Evolutionary conservation across 176 grass and related monocot species (phyloP).

Genomic region (barley (Hordeum vulgare)): DNA sequence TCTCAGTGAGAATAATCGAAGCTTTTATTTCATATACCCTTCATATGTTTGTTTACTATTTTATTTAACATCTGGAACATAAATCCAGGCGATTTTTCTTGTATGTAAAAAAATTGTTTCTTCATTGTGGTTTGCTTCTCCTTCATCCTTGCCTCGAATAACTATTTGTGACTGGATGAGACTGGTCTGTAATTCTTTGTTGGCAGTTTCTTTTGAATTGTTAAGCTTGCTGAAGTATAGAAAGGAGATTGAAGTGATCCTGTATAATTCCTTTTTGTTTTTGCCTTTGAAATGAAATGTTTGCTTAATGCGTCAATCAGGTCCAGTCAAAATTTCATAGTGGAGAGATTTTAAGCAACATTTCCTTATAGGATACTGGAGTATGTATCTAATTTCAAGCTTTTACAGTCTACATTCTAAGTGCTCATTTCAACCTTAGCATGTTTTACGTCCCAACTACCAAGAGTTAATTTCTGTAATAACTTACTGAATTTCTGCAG

Average conservation of each 20-base stretch:
- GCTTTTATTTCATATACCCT: neutral
- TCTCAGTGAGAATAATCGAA: neutral
- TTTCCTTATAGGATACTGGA: neutral
- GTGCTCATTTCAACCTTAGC: neutral
- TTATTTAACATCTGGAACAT: neutral
- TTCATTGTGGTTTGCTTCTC: neutral
- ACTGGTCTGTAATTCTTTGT: neutral
- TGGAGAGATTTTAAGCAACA: neutral
- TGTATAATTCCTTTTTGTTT: neutral
- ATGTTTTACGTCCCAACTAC: neutral
- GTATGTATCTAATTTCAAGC: neutral
- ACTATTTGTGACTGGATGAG: neutral
- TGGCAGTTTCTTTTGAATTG: neutral
- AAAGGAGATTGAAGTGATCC: neutral
- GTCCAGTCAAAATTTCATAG: neutral
- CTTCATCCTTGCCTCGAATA: neutral
- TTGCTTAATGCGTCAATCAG: neutral
- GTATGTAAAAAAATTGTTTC: neutral
- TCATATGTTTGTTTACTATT: neutral
- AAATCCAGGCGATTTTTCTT: neutral
- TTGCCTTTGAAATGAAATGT: neutral
- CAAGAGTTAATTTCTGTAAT: neutral
- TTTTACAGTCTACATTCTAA: neutral
- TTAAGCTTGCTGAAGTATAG: neutral
- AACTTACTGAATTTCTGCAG: constrained; percentile 37